Conservation (phyloP, 2,329 filamentous ascomycete species). For the Microdochium paspali region DNA sequence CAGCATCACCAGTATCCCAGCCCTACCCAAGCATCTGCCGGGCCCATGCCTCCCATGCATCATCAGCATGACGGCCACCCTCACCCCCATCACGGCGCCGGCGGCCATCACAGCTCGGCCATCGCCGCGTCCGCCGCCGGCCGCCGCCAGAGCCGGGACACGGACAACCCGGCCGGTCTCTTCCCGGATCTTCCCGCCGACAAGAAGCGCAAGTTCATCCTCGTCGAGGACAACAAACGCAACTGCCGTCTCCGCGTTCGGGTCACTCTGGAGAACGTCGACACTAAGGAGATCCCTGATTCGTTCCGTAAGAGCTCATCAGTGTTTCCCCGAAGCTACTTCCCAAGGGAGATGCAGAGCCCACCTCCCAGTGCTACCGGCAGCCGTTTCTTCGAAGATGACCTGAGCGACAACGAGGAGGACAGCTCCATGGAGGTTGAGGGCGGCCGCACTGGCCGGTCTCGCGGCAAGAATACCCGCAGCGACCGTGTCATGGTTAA, state of each 20-base stretch:
- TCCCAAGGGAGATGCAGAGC: slow-evolving; percentile 85
- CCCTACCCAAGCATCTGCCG: slow-evolving; percentile 26
- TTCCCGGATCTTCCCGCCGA: slow-evolving; percentile 84
- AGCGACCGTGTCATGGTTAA: slow-evolving; percentile 37
- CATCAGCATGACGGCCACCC: slow-evolving; percentile 22
- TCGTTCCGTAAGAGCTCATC: slow-evolving; percentile 85
- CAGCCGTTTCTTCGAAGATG: slow-evolving; percentile 65
- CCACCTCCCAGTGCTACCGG: slow-evolving; percentile 69
- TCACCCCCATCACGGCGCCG: neutral
- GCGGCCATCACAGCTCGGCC: slow-evolving; percentile 22
- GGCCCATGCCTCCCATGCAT: slow-evolving; percentile 21
- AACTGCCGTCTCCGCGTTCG: slow-evolving; percentile 77
- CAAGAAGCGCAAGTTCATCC: slow-evolving; percentile 92
- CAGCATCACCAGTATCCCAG: slow-evolving; percentile 20
- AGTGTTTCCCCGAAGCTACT: slow-evolving; percentile 86
- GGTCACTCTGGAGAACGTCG: slow-evolving; percentile 85
- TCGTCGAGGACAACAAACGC: slow-evolving; percentile 82
- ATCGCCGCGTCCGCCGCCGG: slow-evolving; percentile 21
- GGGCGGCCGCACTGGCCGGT: slow-evolving; percentile 28
- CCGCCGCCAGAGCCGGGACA: slow-evolving; percentile 17
- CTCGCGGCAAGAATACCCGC: slow-evolving; percentile 21
- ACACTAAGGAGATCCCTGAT: slow-evolving; percentile 93
- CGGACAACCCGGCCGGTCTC: slow-evolving; percentile 54
- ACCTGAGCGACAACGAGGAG: slow-evolving; percentile 19
- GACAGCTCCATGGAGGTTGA: slow-evolving; percentile 42